These are phyloP conservation scores for Calamus simplicifolius DNA, from an alignment of 176 grass and related monocot genomes.

Conservation along the genomic window DNA sequence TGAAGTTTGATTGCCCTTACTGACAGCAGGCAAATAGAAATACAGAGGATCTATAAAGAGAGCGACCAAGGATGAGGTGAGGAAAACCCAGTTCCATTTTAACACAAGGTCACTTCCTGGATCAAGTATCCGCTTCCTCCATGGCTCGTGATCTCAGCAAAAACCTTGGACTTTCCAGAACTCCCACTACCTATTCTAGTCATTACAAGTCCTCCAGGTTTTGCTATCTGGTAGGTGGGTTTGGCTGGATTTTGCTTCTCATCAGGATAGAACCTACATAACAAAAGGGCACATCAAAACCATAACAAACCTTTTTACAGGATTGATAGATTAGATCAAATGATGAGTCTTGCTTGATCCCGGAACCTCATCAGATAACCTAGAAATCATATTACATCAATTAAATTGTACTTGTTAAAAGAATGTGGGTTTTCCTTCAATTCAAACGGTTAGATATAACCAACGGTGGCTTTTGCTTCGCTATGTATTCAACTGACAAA, in stretches of 20 bases:
- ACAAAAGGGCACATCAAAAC: constrained; percentile 7
- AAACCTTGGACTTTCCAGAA: constrained; percentile 43
- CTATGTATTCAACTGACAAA: no score
- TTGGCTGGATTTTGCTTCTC: constrained; percentile 57
- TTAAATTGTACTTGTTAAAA: no score
- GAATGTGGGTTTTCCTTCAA: no score
- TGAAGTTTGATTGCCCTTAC: constrained; percentile 5
- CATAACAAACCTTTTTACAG: no score
- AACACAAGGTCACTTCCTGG: constrained; percentile 67
- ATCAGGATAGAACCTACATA: constrained; percentile 50
- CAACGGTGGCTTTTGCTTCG: no score
- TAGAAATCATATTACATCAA: no score
- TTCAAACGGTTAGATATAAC: no score
- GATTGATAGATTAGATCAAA: no score
- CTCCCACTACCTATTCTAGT: constrained; percentile 29
- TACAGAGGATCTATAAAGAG: constrained; percentile 92
- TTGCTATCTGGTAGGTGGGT: constrained; percentile 39
- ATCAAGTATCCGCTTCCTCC: constrained; percentile 53
- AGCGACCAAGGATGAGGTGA: constrained; percentile 53
- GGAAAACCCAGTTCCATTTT: constrained; percentile 77
- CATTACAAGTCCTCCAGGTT: constrained; percentile 14
- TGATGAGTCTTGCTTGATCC: no score
- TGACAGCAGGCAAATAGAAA: constrained; percentile 73
- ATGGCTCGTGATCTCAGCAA: constrained; percentile 39
- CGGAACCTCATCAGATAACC: no score